Evolutionary conservation across 2,329 filamentous ascomycete genomes (phyloP), one percentile per base, ranked within the genome.

Genomic region (Penicillium sp.): DNA sequence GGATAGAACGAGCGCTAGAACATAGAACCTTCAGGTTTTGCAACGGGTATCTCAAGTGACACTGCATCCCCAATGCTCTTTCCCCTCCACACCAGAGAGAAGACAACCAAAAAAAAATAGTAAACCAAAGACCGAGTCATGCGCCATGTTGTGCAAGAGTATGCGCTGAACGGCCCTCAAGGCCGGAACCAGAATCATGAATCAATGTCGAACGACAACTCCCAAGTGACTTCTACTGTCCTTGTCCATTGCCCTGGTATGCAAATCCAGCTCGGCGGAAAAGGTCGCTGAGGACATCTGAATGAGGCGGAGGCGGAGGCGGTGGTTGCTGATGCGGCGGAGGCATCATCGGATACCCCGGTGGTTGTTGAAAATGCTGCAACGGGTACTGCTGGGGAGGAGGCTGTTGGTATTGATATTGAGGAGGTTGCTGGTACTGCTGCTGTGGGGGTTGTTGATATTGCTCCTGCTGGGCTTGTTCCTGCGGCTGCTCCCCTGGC

Each of bases 221-320:
- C 13, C 41, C 31, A 52, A 39, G 43, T 24, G 22, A 5, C 27
- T 6, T 37, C 55, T 60, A 65, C 5, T 63, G 40, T 18, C 60
- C 60, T 22, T 64, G 62, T 6, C 61, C 64, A 40, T 47, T 56
- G 16, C 62, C 64, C 52, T 72, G 69, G 51, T 70, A 70, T 19
- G 70, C 69, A 37, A 78, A 61, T 36, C 77, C 77, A 13, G 78
- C 78, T 62, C 73, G 76, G 54, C 76, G 74, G 58, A 81, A 81
- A 13, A 80, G 60, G 64, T 78, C 72, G 11, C 73, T 73, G 19
- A 80, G 64, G n/a, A 78, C 70, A 66, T 79, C 75, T 19, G 59
- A 57, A 53, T 67, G 67, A 2, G 61, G 59, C 13, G 56, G 65
- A 31, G 65, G 60, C 19, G 55, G 60, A 22, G 58, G 58, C 27